Evolutionary conservation across 495 filamentous ascomycete species (phyloP).

Genomic region (Patellaria atrata): DNA sequence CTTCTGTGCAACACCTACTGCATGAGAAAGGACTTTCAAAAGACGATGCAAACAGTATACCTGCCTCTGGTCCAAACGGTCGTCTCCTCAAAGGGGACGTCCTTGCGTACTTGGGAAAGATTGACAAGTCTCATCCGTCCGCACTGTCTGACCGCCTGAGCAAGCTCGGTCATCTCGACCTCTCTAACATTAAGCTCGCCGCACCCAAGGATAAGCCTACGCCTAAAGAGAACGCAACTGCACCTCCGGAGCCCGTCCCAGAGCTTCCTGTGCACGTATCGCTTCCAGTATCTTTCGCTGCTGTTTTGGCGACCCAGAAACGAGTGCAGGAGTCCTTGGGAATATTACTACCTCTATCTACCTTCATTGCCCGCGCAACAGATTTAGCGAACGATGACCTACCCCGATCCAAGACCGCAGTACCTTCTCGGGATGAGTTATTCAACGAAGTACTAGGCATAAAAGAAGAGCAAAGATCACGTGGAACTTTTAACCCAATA

Average conservation of each 20-base stretch:
- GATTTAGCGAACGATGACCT: conserved; percentile 76
- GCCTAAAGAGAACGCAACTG: conserved; percentile 27
- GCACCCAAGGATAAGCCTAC: conserved; percentile 21
- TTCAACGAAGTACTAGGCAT: conserved; percentile 79
- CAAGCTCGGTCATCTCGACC: conserved; percentile 70
- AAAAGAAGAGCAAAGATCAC: conserved; percentile 36
- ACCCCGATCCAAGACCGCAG: conserved; percentile 44
- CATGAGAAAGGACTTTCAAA: conserved; percentile 58
- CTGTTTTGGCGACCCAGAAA: conserved; percentile 65
- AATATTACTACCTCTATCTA: conserved; percentile 67
- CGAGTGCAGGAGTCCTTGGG: conserved; percentile 61
- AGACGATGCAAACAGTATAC: conserved; percentile 63
- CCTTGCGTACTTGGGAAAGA: conserved; percentile 70
- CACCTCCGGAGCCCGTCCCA: conserved; percentile 30
- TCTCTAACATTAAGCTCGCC: conserved; percentile 85
- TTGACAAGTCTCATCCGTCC: conserved; percentile 53
- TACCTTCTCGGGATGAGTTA: conserved; percentile 62
- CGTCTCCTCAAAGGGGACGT: conserved; percentile 92
- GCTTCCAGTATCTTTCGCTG: conserved; percentile 59
- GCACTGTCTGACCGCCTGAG: conserved; percentile 51
- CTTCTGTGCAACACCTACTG: conserved; percentile 71
- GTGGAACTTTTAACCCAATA: conserved; percentile 57
- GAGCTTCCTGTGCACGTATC: conserved; percentile 41
- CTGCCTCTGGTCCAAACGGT: conserved; percentile 73
- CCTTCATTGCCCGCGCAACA: conserved; percentile 70